These are phyloP conservation scores for Silene uniflora DNA, from an alignment of 148 eudicot genomes.

Conservation along the genomic window DNA sequence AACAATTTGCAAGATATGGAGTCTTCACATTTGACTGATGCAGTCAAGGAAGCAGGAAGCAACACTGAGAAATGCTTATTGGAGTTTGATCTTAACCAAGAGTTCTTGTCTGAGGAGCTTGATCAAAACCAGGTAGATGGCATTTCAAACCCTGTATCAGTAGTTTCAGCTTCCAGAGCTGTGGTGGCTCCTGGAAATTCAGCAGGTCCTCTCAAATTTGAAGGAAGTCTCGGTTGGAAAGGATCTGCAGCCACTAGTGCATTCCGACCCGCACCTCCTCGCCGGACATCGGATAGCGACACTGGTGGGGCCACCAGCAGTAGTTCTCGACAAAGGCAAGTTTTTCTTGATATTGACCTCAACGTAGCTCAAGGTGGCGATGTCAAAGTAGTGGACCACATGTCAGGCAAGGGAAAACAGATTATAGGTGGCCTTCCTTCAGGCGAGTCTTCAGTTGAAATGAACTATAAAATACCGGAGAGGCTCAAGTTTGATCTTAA, in stretches of 20 bases:
- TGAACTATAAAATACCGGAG: slow-evolving; percentile 42
- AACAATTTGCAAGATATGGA: slow-evolving; percentile 40
- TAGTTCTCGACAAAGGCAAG: slow-evolving; percentile 51
- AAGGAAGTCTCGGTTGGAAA: slow-evolving; percentile 89
- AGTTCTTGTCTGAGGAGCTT: slow-evolving; percentile 50
- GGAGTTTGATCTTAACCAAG: slow-evolving; percentile 72
- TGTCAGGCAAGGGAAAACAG: slow-evolving; percentile 28
- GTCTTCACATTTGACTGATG: slow-evolving; percentile 48
- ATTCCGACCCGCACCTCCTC: slow-evolving; percentile 68
- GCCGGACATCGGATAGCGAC: slow-evolving; percentile 49
- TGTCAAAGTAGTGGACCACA: slow-evolving; percentile 27
- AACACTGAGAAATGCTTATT: slow-evolving; percentile 33
- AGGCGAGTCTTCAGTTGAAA: slow-evolving; percentile 49
- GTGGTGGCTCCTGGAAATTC: slow-evolving; percentile 55
- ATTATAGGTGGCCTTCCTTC: slow-evolving; percentile 32
- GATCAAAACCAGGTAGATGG: slow-evolving; percentile 33
- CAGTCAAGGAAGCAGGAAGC: slow-evolving; percentile 35
- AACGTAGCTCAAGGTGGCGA: slow-evolving; percentile 63
- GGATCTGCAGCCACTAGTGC: slow-evolving; percentile 96
- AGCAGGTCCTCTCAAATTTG: slow-evolving; percentile 63
- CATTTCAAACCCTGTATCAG: slow-evolving; percentile 45
- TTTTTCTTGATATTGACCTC: slow-evolving; percentile 64
- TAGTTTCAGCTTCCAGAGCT: slow-evolving; percentile 73
- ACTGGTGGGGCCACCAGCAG: slow-evolving; percentile 45
- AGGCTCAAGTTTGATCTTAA: slow-evolving; percentile 68